phyloP scores from a whole-genome alignment of 768 basidiomycete species.

The Lactarius deliciosus region DNA sequence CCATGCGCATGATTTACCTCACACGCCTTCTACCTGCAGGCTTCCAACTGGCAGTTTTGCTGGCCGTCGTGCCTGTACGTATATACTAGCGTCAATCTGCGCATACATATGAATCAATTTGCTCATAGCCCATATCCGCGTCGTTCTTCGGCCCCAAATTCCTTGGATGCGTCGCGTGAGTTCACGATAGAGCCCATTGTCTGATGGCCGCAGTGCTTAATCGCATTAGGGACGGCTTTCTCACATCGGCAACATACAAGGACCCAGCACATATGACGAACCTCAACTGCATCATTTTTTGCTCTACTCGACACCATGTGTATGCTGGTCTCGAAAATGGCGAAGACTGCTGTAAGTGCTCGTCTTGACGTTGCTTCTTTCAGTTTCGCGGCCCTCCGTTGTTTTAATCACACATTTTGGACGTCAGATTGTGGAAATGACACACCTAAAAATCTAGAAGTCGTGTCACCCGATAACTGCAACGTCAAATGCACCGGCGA shows the following conservation, averaged over 20 bases:
- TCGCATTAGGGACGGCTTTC: conserved; percentile 50
- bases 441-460: conserved; percentile 46
- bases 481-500: conserved; percentile 62
- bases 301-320: conserved; percentile 47
- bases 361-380: neutral
- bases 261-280: conserved; percentile 60
- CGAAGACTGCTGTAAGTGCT: conserved; percentile 57
- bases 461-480: conserved; percentile 50
- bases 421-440: conserved; percentile 60
- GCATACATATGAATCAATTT: too few species aligned
- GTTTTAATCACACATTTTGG: conserved; percentile 7
- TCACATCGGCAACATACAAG: conserved; percentile 47
- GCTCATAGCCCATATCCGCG: too few species aligned
- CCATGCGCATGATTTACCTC: conserved; percentile 10
- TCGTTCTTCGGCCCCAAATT: too few species aligned
- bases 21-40: neutral
- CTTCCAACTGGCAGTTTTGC: neutral
- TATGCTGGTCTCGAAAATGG: conserved; percentile 73
- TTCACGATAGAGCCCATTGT: conserved; percentile 26
- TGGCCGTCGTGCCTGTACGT: too few species aligned
- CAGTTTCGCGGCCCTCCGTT: neutral
- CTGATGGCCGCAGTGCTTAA: conserved; percentile 40
- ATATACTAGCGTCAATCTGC: too few species aligned
- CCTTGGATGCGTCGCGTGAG: too few species aligned
- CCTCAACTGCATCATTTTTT: conserved; percentile 48